Percentiles rank a stretch among this genome's conserved stretches.
Conservation (phyloP, 495 filamentous ascomycete species). For the Penicillium steckii region DNA sequence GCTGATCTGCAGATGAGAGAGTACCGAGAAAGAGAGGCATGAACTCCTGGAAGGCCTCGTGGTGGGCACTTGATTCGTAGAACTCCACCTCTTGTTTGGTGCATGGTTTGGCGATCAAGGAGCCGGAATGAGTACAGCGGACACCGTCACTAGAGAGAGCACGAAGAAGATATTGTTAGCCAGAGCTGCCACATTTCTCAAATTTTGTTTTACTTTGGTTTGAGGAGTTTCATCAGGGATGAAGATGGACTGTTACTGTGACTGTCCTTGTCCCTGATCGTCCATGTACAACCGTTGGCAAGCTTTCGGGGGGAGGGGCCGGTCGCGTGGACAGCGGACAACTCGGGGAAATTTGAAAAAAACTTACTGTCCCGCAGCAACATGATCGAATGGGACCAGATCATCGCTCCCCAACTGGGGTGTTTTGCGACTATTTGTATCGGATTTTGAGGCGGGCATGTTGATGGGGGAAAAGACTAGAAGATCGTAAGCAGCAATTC, state of each 20-base stretch:
- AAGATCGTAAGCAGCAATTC: background rate
- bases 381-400: slow-evolving; percentile 73
- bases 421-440: slow-evolving; percentile 36
- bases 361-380: slow-evolving; percentile 93
- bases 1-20: slow-evolving; percentile 54
- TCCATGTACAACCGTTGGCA: slow-evolving; percentile 1
- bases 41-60: slow-evolving; percentile 69
- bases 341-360: slow-evolving; percentile 2
- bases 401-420: slow-evolving; percentile 46
- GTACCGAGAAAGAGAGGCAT: slow-evolving; percentile 87
- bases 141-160: slow-evolving; percentile 73
- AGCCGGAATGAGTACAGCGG: slow-evolving; percentile 78
- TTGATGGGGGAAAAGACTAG: slow-evolving; percentile 14
- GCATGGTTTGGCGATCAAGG: slow-evolving; percentile 93
- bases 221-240: too few species aligned
- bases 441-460: slow-evolving; percentile 40
- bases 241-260: too few species aligned
- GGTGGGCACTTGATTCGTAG: slow-evolving; percentile 74
- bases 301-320: background rate
- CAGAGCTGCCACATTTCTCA: too few species aligned
- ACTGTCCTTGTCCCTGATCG: background rate
- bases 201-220: too few species aligned
- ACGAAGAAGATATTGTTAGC: too few species aligned
- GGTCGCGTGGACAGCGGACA: slow-evolving; percentile 6
- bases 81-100: slow-evolving; percentile 84